These are phyloP conservation scores for Xylaria arbuscula DNA, from an alignment of 2,329 filamentous ascomycete species.

Conservation along the genomic window DNA sequence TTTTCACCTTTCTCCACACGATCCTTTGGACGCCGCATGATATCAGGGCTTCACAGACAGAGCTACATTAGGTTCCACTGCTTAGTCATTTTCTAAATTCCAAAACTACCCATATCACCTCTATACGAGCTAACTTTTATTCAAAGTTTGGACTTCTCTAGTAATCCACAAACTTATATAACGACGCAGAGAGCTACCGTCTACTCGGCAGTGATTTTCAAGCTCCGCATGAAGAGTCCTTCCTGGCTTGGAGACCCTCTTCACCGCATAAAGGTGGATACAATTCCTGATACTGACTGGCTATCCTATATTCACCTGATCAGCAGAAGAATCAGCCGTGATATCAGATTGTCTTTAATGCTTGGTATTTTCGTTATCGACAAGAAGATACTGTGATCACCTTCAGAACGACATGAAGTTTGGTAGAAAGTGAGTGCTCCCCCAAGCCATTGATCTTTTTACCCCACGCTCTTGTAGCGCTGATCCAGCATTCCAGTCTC, in stretches of 20 bases:
- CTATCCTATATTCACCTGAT: background rate
- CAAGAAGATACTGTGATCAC: conserved; percentile 27
- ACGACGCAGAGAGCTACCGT: conserved; percentile 1
- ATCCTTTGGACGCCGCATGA: conserved; percentile 23
- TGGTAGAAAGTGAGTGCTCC: conserved; percentile 65
- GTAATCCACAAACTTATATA: background rate
- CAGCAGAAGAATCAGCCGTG: conserved; percentile 1
- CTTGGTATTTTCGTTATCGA: background rate
- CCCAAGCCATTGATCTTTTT: background rate
- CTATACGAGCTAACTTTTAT: conserved; percentile 8
- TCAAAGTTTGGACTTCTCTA: background rate
- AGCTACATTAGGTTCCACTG: conserved; percentile 17
- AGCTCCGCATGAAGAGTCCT: background rate
- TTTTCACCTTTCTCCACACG: conserved; percentile 6
- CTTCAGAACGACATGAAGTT: conserved; percentile 65
- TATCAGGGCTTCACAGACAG: conserved; percentile 27
- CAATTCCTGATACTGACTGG: background rate
- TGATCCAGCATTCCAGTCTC: conserved; percentile 61
- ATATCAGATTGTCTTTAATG: background rate
- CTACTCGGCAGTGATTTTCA: background rate
- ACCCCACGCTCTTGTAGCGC: conserved; percentile 26
- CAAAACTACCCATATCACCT: conserved; percentile 1
- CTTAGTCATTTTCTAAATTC: background rate
- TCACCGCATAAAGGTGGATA: background rate
- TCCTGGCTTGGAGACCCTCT: background rate